Evolutionary conservation across 2,329 filamentous ascomycete species (phyloP).

Genomic region (Botryotinia calthae): DNA sequence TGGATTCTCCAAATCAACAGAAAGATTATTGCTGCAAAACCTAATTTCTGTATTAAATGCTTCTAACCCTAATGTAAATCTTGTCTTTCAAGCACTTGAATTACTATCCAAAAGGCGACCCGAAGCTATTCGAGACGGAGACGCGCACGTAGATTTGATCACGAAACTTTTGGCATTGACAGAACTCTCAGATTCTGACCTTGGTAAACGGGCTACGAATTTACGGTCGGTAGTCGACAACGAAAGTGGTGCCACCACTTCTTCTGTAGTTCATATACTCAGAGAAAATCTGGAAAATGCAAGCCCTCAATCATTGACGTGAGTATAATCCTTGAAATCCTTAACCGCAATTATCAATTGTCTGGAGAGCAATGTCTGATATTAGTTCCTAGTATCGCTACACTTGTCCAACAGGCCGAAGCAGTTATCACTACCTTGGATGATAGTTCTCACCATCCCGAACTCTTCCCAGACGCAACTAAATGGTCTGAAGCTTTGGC

Average conservation of each 20-base stretch:
- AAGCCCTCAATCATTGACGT: slow-evolving; percentile 51
- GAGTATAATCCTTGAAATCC: slow-evolving; percentile 34
- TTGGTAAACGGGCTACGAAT: slow-evolving; percentile 28
- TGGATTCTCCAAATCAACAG: slow-evolving; percentile 29
- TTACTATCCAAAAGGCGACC: slow-evolving; percentile 48
- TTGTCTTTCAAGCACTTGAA: slow-evolving; percentile 48
- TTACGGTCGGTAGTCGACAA: slow-evolving; percentile 46
- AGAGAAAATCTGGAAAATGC: slow-evolving; percentile 54
- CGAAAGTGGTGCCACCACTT: slow-evolving; percentile 21
- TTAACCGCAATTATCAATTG: neutral
- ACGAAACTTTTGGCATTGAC: slow-evolving; percentile 53
- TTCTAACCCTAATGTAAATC: slow-evolving; percentile 28
- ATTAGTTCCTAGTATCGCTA: slow-evolving; percentile 46
- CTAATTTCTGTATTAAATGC: slow-evolving; percentile 34
- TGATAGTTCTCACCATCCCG: slow-evolving; percentile 37
- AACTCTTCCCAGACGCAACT: slow-evolving; percentile 60
- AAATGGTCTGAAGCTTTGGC: slow-evolving; percentile 65
- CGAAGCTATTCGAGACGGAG: slow-evolving; percentile 46
- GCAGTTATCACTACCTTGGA: slow-evolving; percentile 42
- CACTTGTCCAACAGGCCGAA: slow-evolving; percentile 50
- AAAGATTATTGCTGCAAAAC: slow-evolving; percentile 37
- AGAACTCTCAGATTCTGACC: slow-evolving; percentile 46
- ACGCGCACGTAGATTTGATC: slow-evolving; percentile 51
- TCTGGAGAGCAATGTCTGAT: slow-evolving; percentile 22
- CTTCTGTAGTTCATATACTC: slow-evolving; percentile 51